phyloP scores from a whole-genome alignment of 768 basidiomycete species.

The Suillus hirtellus region DNA sequence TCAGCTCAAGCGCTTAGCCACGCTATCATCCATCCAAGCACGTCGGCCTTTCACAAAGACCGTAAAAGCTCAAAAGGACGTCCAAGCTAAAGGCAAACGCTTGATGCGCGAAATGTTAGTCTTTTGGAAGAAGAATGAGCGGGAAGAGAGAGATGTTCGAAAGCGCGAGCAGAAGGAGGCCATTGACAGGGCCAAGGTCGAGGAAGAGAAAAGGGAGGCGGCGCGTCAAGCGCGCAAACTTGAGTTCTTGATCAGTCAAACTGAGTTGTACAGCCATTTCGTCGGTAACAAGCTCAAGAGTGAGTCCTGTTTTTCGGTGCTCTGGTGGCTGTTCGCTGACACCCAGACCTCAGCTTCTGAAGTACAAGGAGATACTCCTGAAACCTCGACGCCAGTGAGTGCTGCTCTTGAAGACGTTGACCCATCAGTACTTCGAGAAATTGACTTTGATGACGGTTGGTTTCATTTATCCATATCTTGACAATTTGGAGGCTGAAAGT shows the following conservation, averaged over 20 bases:
- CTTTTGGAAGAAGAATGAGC: conserved; percentile 98
- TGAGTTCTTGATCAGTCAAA: conserved; percentile 98
- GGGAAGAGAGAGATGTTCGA: conserved; percentile 89
- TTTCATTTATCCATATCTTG: conserved; percentile 11
- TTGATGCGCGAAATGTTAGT: conserved; percentile 95
- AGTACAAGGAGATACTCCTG: conserved; percentile 61
- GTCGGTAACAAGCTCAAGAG: conserved; percentile 96
- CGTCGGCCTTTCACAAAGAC: conserved; percentile 74
- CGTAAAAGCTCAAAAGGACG: conserved; percentile 77
- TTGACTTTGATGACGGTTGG: conserved; percentile 91
- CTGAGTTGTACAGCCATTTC: conserved; percentile 98
- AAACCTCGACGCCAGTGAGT: conserved; percentile 50
- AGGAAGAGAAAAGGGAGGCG: conserved; percentile 92
- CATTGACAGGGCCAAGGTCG: conserved; percentile 79
- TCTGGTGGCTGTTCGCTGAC: conserved; percentile 14
- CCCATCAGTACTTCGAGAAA: conserved; percentile 56
- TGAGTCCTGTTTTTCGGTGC: conserved; percentile 36
- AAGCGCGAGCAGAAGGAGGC: conserved; percentile 96
- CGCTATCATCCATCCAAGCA: conserved; percentile 73
- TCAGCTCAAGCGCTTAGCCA: conserved; percentile 76
- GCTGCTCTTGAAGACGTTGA: conserved; percentile 58
- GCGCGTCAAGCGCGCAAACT: conserved; percentile 93
- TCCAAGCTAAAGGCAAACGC: conserved; percentile 81
- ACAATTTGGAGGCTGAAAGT: conserved; percentile 10
- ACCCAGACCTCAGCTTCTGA: conserved; percentile 59